Evolutionary conservation across 768 basidiomycete genomes (phyloP).

Genomic region (Imleria badia): DNA sequence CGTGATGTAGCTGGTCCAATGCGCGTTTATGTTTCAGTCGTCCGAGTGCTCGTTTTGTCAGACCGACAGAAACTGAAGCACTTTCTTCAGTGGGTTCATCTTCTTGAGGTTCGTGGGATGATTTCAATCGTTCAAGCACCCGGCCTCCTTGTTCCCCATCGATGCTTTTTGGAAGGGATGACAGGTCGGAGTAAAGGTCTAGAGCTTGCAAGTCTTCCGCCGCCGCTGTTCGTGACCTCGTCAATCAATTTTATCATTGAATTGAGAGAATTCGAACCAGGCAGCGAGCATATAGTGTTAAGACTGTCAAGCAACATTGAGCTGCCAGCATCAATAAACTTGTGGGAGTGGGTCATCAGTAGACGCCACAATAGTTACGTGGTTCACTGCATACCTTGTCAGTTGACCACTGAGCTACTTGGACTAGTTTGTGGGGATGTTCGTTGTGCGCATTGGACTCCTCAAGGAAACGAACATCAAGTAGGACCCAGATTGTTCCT

Average conservation of each 20-base stretch:
- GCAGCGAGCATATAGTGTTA: conserved; percentile 43
- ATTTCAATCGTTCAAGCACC: conserved; percentile 28
- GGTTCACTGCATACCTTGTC: conserved; percentile 38
- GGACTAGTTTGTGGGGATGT: conserved; percentile 24
- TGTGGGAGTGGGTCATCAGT: background rate
- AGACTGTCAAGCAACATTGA: conserved; percentile 42
- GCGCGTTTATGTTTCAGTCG: conserved; percentile 53
- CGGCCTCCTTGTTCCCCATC: conserved; percentile 46
- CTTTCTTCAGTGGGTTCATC: conserved; percentile 12
- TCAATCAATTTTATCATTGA: background rate
- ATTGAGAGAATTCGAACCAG: conserved; percentile 39
- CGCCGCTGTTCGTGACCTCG: conserved; percentile 39
- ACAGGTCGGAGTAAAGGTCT: conserved; percentile 59
- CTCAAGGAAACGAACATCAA: conserved; percentile 47
- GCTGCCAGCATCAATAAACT: conserved; percentile 23
- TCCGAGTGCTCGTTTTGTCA: conserved; percentile 48
- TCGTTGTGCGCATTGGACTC: conserved; percentile 12
- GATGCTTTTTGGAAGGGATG: conserved; percentile 58
- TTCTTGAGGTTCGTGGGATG: conserved; percentile 3
- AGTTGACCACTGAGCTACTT: conserved; percentile 34
- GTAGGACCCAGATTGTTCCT: conserved; percentile 43
- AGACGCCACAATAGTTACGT: background rate
- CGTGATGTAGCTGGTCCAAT: conserved; percentile 30
- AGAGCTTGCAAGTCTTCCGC: conserved; percentile 48
- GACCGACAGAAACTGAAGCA: conserved; percentile 13